Evolutionary conservation across 352 stramenopile species (phyloP), one percentile per base, ranked within the genome.

Genomic region (Phytophthora aleatoria): DNA sequence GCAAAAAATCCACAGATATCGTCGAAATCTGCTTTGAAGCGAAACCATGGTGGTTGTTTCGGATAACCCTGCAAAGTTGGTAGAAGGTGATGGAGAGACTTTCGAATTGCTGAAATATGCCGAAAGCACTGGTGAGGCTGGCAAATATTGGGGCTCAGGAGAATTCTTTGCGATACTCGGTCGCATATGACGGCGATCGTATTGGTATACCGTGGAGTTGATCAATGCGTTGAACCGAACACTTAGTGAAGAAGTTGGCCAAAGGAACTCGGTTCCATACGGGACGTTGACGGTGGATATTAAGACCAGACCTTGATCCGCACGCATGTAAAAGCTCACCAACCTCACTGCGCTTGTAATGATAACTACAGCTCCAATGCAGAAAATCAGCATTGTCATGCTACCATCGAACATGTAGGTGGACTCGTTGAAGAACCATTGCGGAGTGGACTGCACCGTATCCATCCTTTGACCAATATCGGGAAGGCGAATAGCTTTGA

Each of bases 201-300:
- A 36, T 12, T 36, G 31, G 31, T 36, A 36, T 36, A 8, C 8
- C 8, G 31, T 36, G 9, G 31, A 36, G 31, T 36, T 36, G 31
- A 11, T 36, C 26, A 51, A 30, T 4, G 57, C 11, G n/a, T 70
- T 48, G 50, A 74, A 74, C 3, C 56, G 51, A 51, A 74, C 55
- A 20, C 45, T 64, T 0, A 74, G 20, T 13, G 61, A 60, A 0
- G 67, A 55, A 0, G 48, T 60, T 36, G 61, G 61, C 67, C 67
- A 74, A 2, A 74, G 56, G 11, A 26, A 38, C 24, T 57, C 56
- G 1, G 56, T 61, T 7, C 62, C 55, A 13, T 45, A 61, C 24
- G 62, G 62, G n/a, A 51, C 39, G 12, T 53, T 33, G 12, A 48
- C 6, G 1, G 50, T 61, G 2, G 50, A 66, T 6, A 61, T 52